Evolutionary conservation across 2,329 filamentous ascomycete species (phyloP), one percentile per base, ranked within the genome.

Genomic region (Neurospora crassa): DNA sequence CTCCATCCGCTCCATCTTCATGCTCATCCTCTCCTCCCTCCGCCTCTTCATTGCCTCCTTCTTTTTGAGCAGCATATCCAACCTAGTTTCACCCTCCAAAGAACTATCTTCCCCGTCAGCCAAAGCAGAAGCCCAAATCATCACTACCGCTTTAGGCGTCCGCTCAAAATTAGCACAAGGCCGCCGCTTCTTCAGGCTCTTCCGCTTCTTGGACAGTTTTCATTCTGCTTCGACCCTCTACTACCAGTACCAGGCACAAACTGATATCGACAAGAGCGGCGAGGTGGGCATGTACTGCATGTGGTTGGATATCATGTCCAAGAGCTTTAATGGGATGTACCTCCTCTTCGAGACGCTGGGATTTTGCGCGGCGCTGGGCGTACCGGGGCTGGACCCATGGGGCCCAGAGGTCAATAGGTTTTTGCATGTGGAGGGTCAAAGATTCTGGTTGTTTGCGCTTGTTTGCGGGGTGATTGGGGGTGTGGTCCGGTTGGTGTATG

Each of bases 381-480:
- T 86, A 24, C 75, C 80, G 59, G 81, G 81, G 70, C 74, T 88
- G 73, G 81, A 85, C 67, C 78, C 87, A 14, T 89, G 90, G 81
- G 85, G 84, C 0, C 75, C 84, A 1, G 84, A 83, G 45, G 77
- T 82, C 78, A 84, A 84, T 18, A 75, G 76, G n/a, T 75, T 73
- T 37, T 76, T 91, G 4, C 83, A 87, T 67, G 73, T 85, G 29
- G 89, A 93, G 79, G 87, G 87, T 0, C 88, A 91, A 80, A 85
- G 88, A 69, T 89, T 91, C 79, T 94, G 91, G 91, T 86, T 92
- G 74, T 87, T 89, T 47, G 85, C 86, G 0, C 81, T 93, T 29
- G 80, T 80, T 12, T 85, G 86, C 71, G 87, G 85, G 0, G 80
- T 87, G 0, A 59, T 85, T 2, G 76, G 82, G 34, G 80, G 82